Base-by-base conservation (phyloP, 805 yeast genomes). In the Saturnispora saitoi region DNA sequence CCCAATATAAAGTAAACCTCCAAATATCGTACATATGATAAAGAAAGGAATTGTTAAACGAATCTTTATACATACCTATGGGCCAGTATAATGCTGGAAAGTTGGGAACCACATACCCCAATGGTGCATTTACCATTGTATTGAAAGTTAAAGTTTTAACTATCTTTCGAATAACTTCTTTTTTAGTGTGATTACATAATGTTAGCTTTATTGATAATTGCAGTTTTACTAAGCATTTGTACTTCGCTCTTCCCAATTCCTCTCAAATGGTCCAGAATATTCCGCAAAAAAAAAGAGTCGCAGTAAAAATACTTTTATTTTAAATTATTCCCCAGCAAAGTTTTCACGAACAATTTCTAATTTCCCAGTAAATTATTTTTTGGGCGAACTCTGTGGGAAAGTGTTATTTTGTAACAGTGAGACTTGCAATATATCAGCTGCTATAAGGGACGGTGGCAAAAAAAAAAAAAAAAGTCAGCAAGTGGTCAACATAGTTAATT, bases 11-110 rank as follows among this genome's bases (percentile, higher is more conserved):
- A 0, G 96, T 86, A 70, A 86, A 91, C 54, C 65, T 67, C 93
- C 95, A 90, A 14, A 91, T 78, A 57, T 88, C 96, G 15, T 61
- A 54, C 1, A 81, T 67, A 57, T 79, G 77, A 66, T 86, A 91
- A 4, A 91, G 74, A 54, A 74, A 79, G 32, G 88, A 73, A 5
- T 72, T 58, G 28, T 68, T 64, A 59, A 70, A 79, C 15, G 58
- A 52, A 14, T 54, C 51, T 1, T 59, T 51, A 1, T 55, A 49
- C 30, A 60, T 47, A 1, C 68, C 63, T 32, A 77, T 55, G 0
- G 95, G 95, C 85, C 89, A 83, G 58, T 71, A 74, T 29, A 91
- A 64, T 3, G 95, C 81, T 4, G 98, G 98, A 58, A 90, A 91
- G 14, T 58, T 48, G 1, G 98, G 98, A 0, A 81, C 71, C 11